Conservation (phyloP, 331 rosid species). For the Malus hybrid region DNA sequence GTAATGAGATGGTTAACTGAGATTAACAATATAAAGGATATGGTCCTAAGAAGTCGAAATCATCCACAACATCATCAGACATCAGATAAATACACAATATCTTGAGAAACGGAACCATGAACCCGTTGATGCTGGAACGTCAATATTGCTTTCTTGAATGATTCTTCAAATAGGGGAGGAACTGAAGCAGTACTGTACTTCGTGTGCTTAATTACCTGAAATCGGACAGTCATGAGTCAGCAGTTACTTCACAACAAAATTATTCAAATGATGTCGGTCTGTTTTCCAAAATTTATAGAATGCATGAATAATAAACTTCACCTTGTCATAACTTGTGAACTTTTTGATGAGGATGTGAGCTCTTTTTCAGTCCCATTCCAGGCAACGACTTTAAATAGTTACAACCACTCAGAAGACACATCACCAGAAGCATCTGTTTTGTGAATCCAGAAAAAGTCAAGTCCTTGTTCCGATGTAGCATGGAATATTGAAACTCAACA, state of each 20-base stretch:
- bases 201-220: conserved; percentile 83
- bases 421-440: conserved; percentile 84
- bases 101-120: conserved; percentile 57
- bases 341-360: conserved; percentile 72
- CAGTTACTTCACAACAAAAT: conserved; percentile 18
- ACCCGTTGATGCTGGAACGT: conserved; percentile 88
- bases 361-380: conserved; percentile 94
- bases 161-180: conserved; percentile 78
- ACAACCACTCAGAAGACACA: conserved; percentile 96
- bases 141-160: conserved; percentile 72
- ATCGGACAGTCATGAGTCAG: not conserved
- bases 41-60: conserved; percentile 85
- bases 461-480: conserved; percentile 72
- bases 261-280: not conserved
- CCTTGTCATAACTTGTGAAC: conserved; percentile 79
- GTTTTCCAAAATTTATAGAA: not conserved
- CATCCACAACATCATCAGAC: conserved; percentile 41
- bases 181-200: conserved; percentile 65
- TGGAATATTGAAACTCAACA: conserved; percentile 61
- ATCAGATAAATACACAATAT: conserved; percentile 58
- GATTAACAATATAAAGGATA: conserved; percentile 49
- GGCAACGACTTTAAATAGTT: conserved; percentile 88
- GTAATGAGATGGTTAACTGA: not conserved
- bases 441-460: conserved; percentile 73
- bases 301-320: conserved; percentile 19